Evolutionary conservation across 345 rosid genomes (phyloP).

Genomic region (Reutealis trisperma): DNA sequence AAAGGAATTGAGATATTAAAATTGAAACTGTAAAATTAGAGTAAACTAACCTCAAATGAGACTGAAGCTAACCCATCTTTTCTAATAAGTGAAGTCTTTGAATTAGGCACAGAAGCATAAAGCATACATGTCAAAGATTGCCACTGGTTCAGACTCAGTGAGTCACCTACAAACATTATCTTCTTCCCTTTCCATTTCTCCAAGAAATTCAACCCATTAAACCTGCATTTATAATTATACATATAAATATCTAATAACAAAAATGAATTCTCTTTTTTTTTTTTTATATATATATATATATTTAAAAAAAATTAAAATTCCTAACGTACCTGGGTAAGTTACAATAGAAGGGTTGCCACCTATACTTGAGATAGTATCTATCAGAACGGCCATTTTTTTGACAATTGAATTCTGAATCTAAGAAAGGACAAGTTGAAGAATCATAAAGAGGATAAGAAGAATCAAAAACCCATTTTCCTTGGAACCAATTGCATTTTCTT

Average conservation of each 20-base stretch:
- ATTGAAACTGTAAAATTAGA: not conserved
- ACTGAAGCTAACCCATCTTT: constrained; percentile 57
- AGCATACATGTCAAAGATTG: constrained; percentile 74
- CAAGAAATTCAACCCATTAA: constrained; percentile 72
- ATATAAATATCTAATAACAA: no score
- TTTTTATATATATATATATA: no score
- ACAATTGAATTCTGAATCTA: constrained; percentile 60
- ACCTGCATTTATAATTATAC: constrained; percentile 56
- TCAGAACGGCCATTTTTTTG: constrained; percentile 58
- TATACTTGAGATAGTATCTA: constrained; percentile 46
- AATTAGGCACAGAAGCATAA: constrained; percentile 66
- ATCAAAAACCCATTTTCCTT: constrained; percentile 63
- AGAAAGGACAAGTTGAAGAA: constrained; percentile 53
- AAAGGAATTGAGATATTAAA: not conserved
- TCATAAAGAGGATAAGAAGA: constrained; percentile 52
- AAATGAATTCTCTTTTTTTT: no score
- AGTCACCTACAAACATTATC: constrained; percentile 98
- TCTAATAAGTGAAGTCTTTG: constrained; percentile 45
- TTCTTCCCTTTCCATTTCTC: constrained; percentile 87
- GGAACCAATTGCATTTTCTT: constrained; percentile 49
- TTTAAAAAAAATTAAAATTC: not conserved
- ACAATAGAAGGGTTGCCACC: constrained; percentile 69
- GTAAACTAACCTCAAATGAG: constrained; percentile 54
- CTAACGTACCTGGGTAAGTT: constrained; percentile 46
- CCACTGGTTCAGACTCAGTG: constrained; percentile 85